These are phyloP conservation scores for Rhodomyrtus psidioides DNA, from an alignment of 441 rosid species.

Conservation along the genomic window DNA sequence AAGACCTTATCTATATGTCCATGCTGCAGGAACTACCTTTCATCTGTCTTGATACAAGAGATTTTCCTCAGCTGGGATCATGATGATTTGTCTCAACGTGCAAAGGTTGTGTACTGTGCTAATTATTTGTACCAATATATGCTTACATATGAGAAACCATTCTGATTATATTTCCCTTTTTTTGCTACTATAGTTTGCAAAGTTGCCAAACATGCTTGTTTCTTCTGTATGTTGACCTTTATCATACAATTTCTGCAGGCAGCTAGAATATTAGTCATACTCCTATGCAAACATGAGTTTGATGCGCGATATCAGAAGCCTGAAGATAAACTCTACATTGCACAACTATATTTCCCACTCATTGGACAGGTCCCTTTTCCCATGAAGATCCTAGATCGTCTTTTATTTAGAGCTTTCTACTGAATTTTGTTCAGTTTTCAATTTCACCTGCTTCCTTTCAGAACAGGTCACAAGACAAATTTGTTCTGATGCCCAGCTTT, in stretches of 20 bases:
- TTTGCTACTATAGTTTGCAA: background rate
- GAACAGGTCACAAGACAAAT: background rate
- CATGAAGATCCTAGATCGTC: background rate
- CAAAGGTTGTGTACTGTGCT: constrained; percentile 50
- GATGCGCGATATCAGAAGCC: constrained; percentile 99
- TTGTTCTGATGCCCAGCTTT: background rate
- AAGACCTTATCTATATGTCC: constrained; percentile 3
- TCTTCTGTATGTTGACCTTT: constrained; percentile 4
- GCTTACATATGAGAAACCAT: background rate
- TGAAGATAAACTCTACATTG: constrained; percentile 97
- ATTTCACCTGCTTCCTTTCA: background rate
- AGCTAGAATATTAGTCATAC: constrained; percentile 89
- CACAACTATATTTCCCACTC: constrained; percentile 92
- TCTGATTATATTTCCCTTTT: background rate
- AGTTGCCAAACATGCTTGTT: background rate
- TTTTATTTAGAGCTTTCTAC: background rate
- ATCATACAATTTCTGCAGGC: constrained; percentile 41
- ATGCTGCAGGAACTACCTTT: constrained; percentile 90
- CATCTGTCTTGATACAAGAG: constrained; percentile 95
- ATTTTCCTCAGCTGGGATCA: constrained; percentile 98
- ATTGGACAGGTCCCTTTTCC: constrained; percentile 71
- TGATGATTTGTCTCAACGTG: constrained; percentile 90
- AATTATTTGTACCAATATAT: background rate
- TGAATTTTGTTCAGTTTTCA: background rate
- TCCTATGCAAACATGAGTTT: constrained; percentile 95